Evolutionary conservation across 768 basidiomycete genomes (phyloP), one percentile per base, ranked within the genome.

Genomic region (Infundibulicybe gibba): DNA sequence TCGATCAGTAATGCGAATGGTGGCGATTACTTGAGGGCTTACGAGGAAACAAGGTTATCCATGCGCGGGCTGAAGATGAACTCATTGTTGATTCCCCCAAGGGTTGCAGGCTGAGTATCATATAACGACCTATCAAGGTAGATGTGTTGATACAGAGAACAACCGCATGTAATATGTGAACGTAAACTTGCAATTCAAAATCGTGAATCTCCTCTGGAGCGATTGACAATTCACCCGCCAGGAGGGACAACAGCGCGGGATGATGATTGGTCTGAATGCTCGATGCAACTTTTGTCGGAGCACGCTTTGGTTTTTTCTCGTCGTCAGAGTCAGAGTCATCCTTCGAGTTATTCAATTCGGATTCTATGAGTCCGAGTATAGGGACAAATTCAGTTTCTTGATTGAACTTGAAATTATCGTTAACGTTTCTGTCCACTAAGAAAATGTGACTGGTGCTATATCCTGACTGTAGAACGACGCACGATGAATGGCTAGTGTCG

Each of bases 1-100:
- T 41, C 43, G 35, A 33, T 20, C 37, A 20, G 32, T 21, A 25
- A 34, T 49, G 41, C 31, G 40, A 13, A 43, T 3, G 17, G 19
- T 40, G 17, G 33, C 14, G 33, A 32, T 38, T 16, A 39, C 33
- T 25, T 32, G 4, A 32, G 44, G 3, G 67, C 90, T 63, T 63
- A 93, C 90, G 90, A 93, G 9, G 91, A 97, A 54, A 94, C 82
- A 40, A 87, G 76, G 63, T 99, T 99, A 65, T 99, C 97, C 71
- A 95, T 65, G 25, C 97, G 79, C 19, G 92, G 82, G 50, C 88
- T 86, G 67, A 94, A 97, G 42, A 99, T 81, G 63, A 98, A 97
- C 57, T 99, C 97, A 53, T 89, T 85, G 61, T 84, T 81, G 38
- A 97, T 61, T 0, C 97, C 97, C 17, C 94, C 94, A 6, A 94